Percentiles rank a stretch among this genome's conserved stretches.
phyloP scores from a whole-genome alignment of 139 green algal genomes.

The Deuterostichococcus epilithicus region DNA sequence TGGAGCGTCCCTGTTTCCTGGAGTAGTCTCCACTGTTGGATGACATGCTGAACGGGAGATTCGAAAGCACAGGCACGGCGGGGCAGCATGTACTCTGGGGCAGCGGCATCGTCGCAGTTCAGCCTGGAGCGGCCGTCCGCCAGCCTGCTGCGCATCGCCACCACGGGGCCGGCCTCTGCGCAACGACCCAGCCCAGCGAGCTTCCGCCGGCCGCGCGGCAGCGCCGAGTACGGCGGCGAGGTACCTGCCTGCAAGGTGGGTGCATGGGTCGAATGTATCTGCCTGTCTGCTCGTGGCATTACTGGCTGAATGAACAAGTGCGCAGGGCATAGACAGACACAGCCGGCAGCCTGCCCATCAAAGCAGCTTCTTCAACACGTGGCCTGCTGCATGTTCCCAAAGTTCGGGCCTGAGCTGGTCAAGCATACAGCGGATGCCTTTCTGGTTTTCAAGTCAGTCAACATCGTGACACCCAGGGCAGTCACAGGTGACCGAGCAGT shows the following conservation, averaged over 20 bases:
- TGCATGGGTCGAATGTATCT: too few species aligned
- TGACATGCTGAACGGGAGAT: neutral
- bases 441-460: neutral
- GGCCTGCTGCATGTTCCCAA: too few species aligned
- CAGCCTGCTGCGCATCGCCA: neutral
- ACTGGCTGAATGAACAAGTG: too few species aligned
- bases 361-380: too few species aligned
- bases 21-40: too few species aligned
- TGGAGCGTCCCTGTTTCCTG: neutral
- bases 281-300: too few species aligned
- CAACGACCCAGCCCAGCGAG: neutral
- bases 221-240: too few species aligned
- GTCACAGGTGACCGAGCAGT: neutral
- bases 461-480: neutral
- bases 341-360: too few species aligned
- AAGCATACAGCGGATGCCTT: neutral
- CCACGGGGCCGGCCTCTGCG: neutral
- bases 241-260: too few species aligned
- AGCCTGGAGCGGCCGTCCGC: neutral
- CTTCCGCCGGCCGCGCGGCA: neutral
- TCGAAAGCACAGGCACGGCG: neutral
- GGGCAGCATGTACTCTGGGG: too few species aligned
- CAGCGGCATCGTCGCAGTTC: neutral
- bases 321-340: too few species aligned
- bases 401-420: neutral